These are phyloP conservation scores for Cordyceps cicadae DNA, from an alignment of 2,329 filamentous ascomycete genomes.

Conservation along the genomic window DNA sequence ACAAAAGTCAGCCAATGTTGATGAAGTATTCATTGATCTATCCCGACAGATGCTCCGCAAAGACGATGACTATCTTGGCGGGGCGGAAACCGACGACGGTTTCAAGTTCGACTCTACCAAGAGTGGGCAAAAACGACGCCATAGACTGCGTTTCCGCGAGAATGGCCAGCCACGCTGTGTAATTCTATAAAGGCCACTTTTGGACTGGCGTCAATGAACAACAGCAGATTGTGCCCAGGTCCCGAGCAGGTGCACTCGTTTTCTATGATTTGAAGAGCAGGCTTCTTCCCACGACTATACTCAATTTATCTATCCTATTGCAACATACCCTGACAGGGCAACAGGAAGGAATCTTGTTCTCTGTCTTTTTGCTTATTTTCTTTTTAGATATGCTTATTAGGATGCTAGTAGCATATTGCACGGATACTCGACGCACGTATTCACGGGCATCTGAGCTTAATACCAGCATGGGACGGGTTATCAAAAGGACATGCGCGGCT, in stretches of 20 bases:
- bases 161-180: constrained; percentile 31
- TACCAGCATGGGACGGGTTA: neutral
- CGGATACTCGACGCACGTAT: neutral
- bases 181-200: constrained; percentile 29
- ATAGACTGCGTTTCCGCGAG: constrained; percentile 24
- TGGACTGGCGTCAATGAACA: neutral
- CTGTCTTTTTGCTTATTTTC: neutral
- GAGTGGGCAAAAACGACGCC: constrained; percentile 21
- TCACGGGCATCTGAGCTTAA: neutral
- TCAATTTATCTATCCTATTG: too few relatives aligned
- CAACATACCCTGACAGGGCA: neutral
- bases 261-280: neutral
- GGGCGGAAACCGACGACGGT: constrained; percentile 30
- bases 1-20: constrained; percentile 59
- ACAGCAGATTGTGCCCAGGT: neutral
- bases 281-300: neutral
- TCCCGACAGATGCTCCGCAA: constrained; percentile 75
- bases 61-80: constrained; percentile 44
- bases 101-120: constrained; percentile 32
- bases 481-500: neutral
- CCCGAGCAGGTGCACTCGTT: neutral
- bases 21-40: constrained; percentile 80
- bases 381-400: neutral
- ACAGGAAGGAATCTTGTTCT: neutral
- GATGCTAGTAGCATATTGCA: neutral